Conservation (phyloP, 495 filamentous ascomycete species). For the Penicillium bovifimosum region DNA sequence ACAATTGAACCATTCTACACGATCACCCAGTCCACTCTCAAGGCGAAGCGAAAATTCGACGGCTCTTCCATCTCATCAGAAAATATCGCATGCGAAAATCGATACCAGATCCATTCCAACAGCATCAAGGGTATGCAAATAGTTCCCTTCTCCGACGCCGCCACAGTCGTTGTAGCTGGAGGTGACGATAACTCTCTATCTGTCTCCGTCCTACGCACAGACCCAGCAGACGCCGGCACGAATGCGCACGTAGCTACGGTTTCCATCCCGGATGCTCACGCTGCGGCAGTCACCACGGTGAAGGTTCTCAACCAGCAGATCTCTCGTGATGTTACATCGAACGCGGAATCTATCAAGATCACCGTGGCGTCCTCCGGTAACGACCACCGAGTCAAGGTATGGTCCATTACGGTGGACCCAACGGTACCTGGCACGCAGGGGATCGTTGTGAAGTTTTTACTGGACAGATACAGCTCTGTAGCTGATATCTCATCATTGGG, state of each 20-base stretch:
- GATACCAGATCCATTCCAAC: conserved; percentile 63
- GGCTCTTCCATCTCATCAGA: conserved; percentile 12
- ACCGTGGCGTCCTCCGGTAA: conserved; percentile 61
- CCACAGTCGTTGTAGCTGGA: conserved; percentile 59
- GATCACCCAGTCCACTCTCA: conserved; percentile 17
- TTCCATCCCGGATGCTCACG: conserved; percentile 68
- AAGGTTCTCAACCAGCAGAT: conserved; percentile 34
- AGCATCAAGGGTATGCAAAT: conserved; percentile 57
- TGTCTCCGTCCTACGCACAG: conserved; percentile 43
- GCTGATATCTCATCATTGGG: conserved; percentile 56
- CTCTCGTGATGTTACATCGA: background rate
- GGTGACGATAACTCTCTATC: conserved; percentile 80
- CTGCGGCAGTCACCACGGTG: conserved; percentile 69
- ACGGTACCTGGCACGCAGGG: conserved; percentile 23
- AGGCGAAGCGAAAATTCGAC: conserved; percentile 17
- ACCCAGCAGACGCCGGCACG: conserved; percentile 3
- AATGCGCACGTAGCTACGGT: conserved; percentile 35
- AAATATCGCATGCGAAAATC: conserved; percentile 29
- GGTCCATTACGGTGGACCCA: conserved; percentile 48
- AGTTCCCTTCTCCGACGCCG: conserved; percentile 22
- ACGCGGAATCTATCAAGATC: conserved; percentile 8
- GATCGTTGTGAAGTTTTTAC: conserved; percentile 38
- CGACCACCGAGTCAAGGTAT: conserved; percentile 77
- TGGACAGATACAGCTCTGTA: conserved; percentile 55
- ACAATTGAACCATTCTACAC: conserved; percentile 30